Evolutionary conservation across 78 protist species (phyloP).

Genomic region (Dictyostelium discoideum): DNA sequence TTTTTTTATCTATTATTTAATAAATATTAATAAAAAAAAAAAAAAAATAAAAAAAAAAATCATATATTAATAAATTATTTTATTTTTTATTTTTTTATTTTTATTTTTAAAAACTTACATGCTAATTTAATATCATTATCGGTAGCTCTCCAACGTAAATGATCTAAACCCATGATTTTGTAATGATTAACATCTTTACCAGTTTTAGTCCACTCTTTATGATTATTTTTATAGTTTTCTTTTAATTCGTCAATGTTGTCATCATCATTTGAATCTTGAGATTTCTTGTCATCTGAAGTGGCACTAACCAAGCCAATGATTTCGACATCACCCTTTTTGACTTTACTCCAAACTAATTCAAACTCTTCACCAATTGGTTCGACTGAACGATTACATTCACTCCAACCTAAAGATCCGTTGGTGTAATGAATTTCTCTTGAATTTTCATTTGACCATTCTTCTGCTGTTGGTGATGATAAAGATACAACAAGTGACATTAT

Average conservation of each 20-base stretch:
- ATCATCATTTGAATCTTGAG: constrained; percentile 32
- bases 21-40: constrained; percentile 22
- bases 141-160: constrained; percentile 87
- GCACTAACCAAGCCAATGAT: neutral
- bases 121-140: constrained; percentile 89
- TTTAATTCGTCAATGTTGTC: constrained; percentile 26
- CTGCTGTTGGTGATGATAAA: constrained; percentile 29
- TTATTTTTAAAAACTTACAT: constrained; percentile 24
- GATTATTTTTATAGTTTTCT: constrained; percentile 60
- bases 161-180: constrained; percentile 88
- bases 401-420: constrained; percentile 34
- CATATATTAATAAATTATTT: neutral
- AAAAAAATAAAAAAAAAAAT: neutral
- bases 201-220: constrained; percentile 20
- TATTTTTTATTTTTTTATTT: no score
- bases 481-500: constrained; percentile 28
- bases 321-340: constrained; percentile 22
- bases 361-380: constrained; percentile 70
- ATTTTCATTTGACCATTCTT: constrained; percentile 12
- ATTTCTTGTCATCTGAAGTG: neutral
- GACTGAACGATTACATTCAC: neutral
- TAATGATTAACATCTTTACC: constrained; percentile 82
- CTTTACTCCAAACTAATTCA: constrained; percentile 58
- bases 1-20: constrained; percentile 22
- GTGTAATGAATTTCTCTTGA: neutral